These are phyloP conservation scores for Diaporthe caulivora DNA, from an alignment of 2,329 filamentous ascomycete species.

Conservation along the genomic window DNA sequence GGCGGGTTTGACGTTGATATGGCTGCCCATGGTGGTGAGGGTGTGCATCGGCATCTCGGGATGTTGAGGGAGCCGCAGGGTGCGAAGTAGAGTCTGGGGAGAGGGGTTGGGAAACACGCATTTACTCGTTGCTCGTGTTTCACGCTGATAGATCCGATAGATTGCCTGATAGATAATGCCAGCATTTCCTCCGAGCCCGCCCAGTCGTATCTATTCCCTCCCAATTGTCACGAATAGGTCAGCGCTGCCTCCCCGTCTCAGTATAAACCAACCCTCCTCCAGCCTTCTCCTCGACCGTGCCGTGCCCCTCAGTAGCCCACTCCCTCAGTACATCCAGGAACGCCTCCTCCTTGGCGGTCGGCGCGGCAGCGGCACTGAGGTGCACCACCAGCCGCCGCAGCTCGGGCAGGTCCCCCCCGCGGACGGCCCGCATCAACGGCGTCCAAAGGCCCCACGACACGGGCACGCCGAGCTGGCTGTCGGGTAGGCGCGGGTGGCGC, in stretches of 20 bases:
- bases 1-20: slow-evolving; percentile 29
- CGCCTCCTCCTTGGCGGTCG: slow-evolving; percentile 5
- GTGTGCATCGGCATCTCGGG: slow-evolving; percentile 20
- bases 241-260: slow-evolving; percentile 15
- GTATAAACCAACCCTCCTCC: slow-evolving; percentile 29
- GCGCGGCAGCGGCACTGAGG: slow-evolving; percentile 5
- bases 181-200: neutral
- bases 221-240: neutral
- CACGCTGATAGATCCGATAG: slow-evolving; percentile 1
- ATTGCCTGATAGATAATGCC: neutral
- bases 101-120: neutral
- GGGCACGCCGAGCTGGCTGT: slow-evolving; percentile 20
- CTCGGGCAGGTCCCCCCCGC: slow-evolving; percentile 34
- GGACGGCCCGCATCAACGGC: slow-evolving; percentile 34
- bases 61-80: slow-evolving; percentile 24
- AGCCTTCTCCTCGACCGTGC: slow-evolving; percentile 28
- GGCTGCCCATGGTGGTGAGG: neutral
- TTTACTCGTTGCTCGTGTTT: neutral
- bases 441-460: slow-evolving; percentile 37
- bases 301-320: slow-evolving; percentile 31
- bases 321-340: slow-evolving; percentile 29
- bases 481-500: slow-evolving; percentile 30
- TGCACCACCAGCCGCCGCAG: slow-evolving; percentile 25
- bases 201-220: neutral
- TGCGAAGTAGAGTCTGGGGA: neutral